Conservation (phyloP, 2,329 filamentous ascomycete species). For the Stachybotrys elegans region DNA sequence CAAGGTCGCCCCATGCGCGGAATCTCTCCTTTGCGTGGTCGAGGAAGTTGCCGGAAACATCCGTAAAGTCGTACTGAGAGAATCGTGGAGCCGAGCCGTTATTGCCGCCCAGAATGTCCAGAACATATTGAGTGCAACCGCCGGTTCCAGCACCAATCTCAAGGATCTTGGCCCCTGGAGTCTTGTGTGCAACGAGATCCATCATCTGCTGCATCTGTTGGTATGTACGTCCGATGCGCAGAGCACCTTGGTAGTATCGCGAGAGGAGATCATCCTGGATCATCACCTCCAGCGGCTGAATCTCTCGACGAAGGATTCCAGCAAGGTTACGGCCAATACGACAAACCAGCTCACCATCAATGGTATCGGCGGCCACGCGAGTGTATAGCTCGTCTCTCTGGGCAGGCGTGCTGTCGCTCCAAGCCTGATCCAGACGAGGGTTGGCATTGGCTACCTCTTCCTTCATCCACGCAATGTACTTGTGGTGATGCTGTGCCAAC, state of each 20-base stretch:
- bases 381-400: too few species aligned
- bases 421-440: too few species aligned
- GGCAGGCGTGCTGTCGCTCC: too few species aligned
- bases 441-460: too few species aligned
- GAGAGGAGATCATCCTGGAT: constrained; percentile 28
- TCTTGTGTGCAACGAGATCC: too few species aligned
- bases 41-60: neutral
- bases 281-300: constrained; percentile 27
- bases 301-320: neutral
- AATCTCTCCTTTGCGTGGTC: neutral
- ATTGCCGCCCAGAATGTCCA: too few species aligned
- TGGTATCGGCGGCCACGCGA: neutral
- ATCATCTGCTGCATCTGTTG: too few species aligned
- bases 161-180: neutral
- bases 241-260: too few species aligned
- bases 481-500: too few species aligned
- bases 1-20: neutral
- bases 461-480: too few species aligned
- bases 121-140: neutral
- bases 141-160: neutral
- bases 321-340: neutral
- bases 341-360: neutral
- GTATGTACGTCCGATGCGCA: too few species aligned
- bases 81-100: too few species aligned
- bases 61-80: constrained; percentile 1